Conservation (phyloP, 176 grass and related monocot genomes). For the Zoysia pacifica region DNA sequence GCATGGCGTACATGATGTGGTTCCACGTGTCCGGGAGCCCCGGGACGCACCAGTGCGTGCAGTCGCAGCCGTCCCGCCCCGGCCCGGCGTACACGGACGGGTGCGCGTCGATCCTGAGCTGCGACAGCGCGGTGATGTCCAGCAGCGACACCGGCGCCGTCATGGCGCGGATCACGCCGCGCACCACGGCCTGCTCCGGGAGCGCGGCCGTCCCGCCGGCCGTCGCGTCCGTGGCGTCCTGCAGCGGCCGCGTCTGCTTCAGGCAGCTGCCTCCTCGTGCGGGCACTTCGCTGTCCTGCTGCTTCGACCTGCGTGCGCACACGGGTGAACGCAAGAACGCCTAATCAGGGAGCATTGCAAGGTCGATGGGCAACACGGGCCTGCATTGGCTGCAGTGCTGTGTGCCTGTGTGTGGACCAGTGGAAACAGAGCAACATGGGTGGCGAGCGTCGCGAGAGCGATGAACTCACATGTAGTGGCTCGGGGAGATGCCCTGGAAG, state of each 20-base stretch:
- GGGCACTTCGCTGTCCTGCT: conserved; percentile 26
- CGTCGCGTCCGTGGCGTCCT: conserved; percentile 33
- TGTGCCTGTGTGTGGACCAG: too few species aligned
- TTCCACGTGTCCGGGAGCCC: conserved; percentile 79
- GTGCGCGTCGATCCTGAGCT: conserved; percentile 85
- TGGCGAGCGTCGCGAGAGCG: not conserved
- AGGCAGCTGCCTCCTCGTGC: conserved; percentile 37
- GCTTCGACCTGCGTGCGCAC: not conserved
- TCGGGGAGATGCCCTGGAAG: conserved; percentile 67
- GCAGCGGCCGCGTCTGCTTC: conserved; percentile 52
- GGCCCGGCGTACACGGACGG: conserved; percentile 71
- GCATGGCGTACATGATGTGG: conserved; percentile 58
- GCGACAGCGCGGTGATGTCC: conserved; percentile 73
- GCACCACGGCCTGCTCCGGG: conserved; percentile 52
- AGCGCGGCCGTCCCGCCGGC: conserved; percentile 15
- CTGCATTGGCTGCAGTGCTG: too few species aligned
- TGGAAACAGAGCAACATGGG: too few species aligned
- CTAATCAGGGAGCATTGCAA: not conserved
- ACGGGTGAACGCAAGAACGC: not conserved
- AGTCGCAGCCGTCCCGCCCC: conserved; percentile 53
- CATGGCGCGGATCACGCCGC: conserved; percentile 45
- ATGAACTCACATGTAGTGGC: conserved; percentile 65
- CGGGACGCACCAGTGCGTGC: conserved; percentile 83
- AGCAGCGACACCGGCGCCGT: conserved; percentile 55
- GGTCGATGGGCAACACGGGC: not conserved